Base-by-base conservation (phyloP, 2,329 filamentous ascomycete species). In the Raffaelea deltoideospora region DNA sequence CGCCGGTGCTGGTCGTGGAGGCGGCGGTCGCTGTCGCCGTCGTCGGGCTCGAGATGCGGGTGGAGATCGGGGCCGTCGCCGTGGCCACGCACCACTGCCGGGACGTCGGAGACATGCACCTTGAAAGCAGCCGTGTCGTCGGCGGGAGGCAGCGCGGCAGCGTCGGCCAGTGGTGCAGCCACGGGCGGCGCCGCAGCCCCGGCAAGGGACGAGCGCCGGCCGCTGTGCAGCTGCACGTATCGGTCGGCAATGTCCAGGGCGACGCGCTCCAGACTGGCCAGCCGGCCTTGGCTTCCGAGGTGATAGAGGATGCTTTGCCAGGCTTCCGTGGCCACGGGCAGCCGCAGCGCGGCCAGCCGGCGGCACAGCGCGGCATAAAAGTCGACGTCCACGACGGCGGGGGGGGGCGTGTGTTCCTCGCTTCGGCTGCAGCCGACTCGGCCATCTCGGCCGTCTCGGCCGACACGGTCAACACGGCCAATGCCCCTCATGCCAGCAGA, bases 221-320 rank as follows among this genome's bases (percentile, higher is more conserved):
- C 21, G 32, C 26, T 4, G 6, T 38, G 46, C 47, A 50, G 9
- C 28, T 42, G n/a, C 37, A 38, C 6, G 43, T 64, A 62, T 29
- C 60, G 41, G 15, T 59, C 48, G 10, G 64, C 51, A 33, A 71
- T 47, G 32, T 65, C 58, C 13, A 63, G 43, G 11, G 56, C 56
- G 3, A 69, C 40, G 27, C 54, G 54, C 35, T 65, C 59, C 3
- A 71, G 46, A n/a, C 66, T 61, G 3, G 56, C 48, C 10, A 69
- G 49, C 13, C 57, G 59, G 10, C 58, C 55, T n/a, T 56, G 48
- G 2, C 60, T 58, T 3, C 63, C 59, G 3, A 70, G 55, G 29
- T 54, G 56, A 29, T 56, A 57, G 10, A 72, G 43, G 0, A 70
- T 43, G 3, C 55, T 55, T 38, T 53, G 55, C 63, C 67, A 69